phyloP scores from a whole-genome alignment of 768 basidiomycete genomes.

The Naganishia onofrii region DNA sequence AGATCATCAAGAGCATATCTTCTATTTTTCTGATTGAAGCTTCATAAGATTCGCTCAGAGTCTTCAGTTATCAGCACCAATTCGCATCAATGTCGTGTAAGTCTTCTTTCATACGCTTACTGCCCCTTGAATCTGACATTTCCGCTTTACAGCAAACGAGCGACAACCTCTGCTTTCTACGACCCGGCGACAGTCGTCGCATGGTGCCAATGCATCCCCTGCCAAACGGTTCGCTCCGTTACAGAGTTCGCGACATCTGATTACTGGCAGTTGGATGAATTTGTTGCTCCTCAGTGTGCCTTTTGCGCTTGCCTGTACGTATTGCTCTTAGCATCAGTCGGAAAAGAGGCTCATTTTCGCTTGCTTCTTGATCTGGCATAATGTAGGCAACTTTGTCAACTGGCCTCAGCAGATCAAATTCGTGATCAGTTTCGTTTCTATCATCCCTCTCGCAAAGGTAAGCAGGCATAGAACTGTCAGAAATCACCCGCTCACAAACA shows the following conservation, averaged over 20 bases:
- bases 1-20: not conserved
- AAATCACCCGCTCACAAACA: not conserved
- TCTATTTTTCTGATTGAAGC: not conserved
- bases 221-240: conserved; percentile 33
- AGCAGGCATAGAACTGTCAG: conserved; percentile 30
- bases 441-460: conserved; percentile 87
- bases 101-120: not conserved
- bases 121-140: not conserved
- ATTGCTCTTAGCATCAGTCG: not conserved
- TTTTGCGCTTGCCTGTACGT: conserved; percentile 65
- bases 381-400: conserved; percentile 41
- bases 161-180: conserved; percentile 17
- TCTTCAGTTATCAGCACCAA: not conserved
- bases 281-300: conserved; percentile 77
- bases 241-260: conserved; percentile 46
- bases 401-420: conserved; percentile 58
- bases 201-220: not conserved
- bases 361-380: not conserved
- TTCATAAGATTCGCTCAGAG: not conserved
- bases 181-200: not conserved
- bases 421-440: conserved; percentile 70
- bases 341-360: no score
- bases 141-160: not conserved
- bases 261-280: conserved; percentile 63
- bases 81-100: not conserved